Conservation (phyloP, 768 basidiomycete genomes). For the Tremella yokohamensis region DNA sequence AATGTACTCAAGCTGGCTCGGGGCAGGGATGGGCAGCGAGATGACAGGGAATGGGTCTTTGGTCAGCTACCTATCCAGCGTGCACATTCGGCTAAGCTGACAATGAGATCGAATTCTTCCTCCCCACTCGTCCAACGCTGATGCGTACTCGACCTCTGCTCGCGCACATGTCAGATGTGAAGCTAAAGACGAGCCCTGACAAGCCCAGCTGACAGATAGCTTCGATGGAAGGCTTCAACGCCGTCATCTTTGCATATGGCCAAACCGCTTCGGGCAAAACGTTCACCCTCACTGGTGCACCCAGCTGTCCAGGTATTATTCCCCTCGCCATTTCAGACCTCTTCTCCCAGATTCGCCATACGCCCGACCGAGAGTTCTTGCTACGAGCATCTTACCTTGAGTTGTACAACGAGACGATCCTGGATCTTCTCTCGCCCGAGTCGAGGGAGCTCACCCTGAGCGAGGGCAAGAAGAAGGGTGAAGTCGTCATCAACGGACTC, state of each 20-base stretch:
- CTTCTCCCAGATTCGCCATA: constrained; percentile 57
- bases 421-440: constrained; percentile 68
- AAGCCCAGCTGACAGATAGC: constrained; percentile 53
- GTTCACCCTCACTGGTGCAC: constrained; percentile 61
- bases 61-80: constrained; percentile 26
- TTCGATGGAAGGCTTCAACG: constrained; percentile 95
- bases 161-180: constrained; percentile 41
- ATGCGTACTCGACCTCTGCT: constrained; percentile 43
- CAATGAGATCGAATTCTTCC: constrained; percentile 45
- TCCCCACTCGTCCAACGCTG: constrained; percentile 35
- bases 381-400: constrained; percentile 93
- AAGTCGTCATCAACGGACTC: constrained; percentile 59
- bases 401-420: constrained; percentile 72
- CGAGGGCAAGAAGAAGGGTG: constrained; percentile 55
- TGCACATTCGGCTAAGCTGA: background rate
- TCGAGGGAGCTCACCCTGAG: constrained; percentile 60
- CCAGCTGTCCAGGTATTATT: constrained; percentile 84
- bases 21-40: constrained; percentile 32
- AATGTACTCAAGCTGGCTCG: constrained; percentile 38
- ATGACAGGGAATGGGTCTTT: constrained; percentile 47
- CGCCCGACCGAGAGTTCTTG: constrained; percentile 81
- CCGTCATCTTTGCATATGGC: constrained; percentile 80
- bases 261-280: constrained; percentile 83
- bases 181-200: constrained; percentile 2
- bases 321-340: constrained; percentile 82